Base-by-base conservation (phyloP, 139 green algal species). In the Auxenochlorella pyrenoidosa region DNA sequence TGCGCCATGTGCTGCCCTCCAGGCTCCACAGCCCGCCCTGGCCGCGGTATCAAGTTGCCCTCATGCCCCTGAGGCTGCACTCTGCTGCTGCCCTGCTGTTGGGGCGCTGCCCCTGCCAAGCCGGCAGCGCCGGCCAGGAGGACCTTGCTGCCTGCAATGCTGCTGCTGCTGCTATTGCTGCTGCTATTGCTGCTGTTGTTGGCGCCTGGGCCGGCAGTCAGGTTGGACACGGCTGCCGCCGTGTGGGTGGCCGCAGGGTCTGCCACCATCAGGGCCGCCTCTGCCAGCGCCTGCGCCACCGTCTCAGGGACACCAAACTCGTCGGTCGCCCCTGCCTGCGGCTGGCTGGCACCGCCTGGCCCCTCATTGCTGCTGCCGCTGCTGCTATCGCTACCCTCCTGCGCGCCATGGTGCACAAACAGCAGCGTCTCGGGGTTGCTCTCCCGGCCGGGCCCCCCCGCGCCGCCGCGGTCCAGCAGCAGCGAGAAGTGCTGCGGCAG, bases 381-480 rank as follows among this genome's bases (percentile, higher is more conserved):
- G 63, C 36, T 73, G 79, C 79, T 58, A 21, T 8, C 75, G 10
- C 28, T 24, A 28, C 71, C 38, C 18, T 12, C 71, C 16, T 75
- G 68, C 18, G 75, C 81, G 8, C 12, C 54, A 4, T 63, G 82
- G 59, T 90, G 75, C 34, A 95, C 70, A 65, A 96, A 92, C 66
- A 96, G 79, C 54, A 96, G 66, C 76, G 94, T 96, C 76, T 96
- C 94, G 5, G 93, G 90, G 58, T 87, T 79, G 12, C 26, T 30
- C 36, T 72, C 22, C 2, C 24, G 13, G 79, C 76, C 81, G 36
- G 66, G 81, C 5, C 70, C 78, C 16, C 24, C 38, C 3, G 15
- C 34, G 26, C 18, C 12, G n/a, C 77, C 73, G 10, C 82, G 73
- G 40, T 94, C 84, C 65, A 93, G 86, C 59, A 96, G 84, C 34